These are phyloP conservation scores for Crithidia sp. DNA, from an alignment of 208 protist species.

Conservation along the genomic window DNA sequence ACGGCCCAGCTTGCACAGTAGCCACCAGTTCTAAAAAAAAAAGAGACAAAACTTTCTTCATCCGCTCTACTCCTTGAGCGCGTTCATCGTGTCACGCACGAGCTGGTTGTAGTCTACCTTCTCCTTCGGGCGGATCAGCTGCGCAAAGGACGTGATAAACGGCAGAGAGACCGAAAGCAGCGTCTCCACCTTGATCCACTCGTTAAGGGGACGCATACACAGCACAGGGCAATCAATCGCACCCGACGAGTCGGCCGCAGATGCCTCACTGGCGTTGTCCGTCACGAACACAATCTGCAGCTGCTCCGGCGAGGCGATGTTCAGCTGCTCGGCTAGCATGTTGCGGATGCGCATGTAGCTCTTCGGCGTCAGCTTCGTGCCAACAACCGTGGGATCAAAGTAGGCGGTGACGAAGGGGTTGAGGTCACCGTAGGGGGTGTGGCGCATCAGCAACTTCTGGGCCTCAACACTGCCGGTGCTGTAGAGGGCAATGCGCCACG, in stretches of 20 bases:
- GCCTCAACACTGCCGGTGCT: conserved; percentile 64
- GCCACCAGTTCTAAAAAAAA: background rate
- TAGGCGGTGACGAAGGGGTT: conserved; percentile 70
- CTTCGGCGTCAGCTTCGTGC: conserved; percentile 56
- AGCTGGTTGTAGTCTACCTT: conserved; percentile 39
- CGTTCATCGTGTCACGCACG: background rate
- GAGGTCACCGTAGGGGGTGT: conserved; percentile 74
- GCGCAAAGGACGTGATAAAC: conserved; percentile 47
- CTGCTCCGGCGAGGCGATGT: conserved; percentile 13
- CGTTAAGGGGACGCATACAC: conserved; percentile 55
- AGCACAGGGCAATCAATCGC: conserved; percentile 48
- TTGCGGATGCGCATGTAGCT: conserved; percentile 75
- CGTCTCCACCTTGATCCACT: conserved; percentile 50
- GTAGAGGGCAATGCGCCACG: conserved; percentile 78
- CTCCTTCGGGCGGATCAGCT: conserved; percentile 37
- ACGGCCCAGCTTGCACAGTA: too few species aligned
- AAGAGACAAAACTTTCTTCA: background rate
- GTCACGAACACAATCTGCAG: conserved; percentile 69
- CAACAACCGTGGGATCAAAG: conserved; percentile 79
- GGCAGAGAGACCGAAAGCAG: conserved; percentile 42
- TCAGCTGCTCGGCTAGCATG: conserved; percentile 29
- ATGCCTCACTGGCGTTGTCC: conserved; percentile 57
- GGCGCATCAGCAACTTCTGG: conserved; percentile 78
- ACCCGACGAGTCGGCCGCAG: conserved; percentile 55
- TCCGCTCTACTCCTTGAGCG: background rate